Evolutionary conservation across 352 stramenopile species (phyloP).

Genomic region (Pythium insidiosum): DNA sequence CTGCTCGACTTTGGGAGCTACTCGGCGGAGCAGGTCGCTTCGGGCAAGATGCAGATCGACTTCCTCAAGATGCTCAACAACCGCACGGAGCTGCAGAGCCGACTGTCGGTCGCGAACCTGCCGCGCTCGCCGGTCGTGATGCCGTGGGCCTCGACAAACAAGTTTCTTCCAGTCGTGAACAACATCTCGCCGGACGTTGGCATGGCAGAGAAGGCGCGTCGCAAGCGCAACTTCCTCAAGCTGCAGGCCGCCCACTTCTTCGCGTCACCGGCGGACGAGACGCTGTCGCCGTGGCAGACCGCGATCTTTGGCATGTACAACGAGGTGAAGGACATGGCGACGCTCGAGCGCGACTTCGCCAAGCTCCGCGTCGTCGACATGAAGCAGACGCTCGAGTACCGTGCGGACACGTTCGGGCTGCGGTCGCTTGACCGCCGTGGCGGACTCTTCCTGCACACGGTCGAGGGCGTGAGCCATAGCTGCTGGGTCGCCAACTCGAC

Average conservation of each 20-base stretch:
- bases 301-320: constrained; percentile 23
- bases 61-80: constrained; percentile 20
- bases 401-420: constrained; percentile 25
- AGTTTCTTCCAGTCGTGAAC: constrained; percentile 28
- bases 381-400: constrained; percentile 29
- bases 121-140: constrained; percentile 16
- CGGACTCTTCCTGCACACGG: constrained; percentile 15
- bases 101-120: constrained; percentile 36
- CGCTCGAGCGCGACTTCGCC: constrained; percentile 21
- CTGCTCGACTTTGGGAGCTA: constrained; percentile 31
- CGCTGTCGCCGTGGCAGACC: constrained; percentile 32
- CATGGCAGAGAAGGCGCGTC: constrained; percentile 14
- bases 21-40: constrained; percentile 6
- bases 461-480: constrained; percentile 19
- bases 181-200: constrained; percentile 17
- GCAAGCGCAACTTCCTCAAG: constrained; percentile 23
- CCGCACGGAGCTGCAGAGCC: constrained; percentile 19
- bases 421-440: constrained; percentile 21
- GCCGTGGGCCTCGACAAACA: constrained; percentile 20
- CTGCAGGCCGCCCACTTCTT: constrained; percentile 21
- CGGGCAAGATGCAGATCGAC: constrained; percentile 27
- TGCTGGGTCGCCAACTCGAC: constrained; percentile 23
- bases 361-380: constrained; percentile 26
- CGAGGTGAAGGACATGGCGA: constrained; percentile 13
- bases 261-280: no score